Evolutionary conservation across 768 basidiomycete species (phyloP), one percentile per base, ranked within the genome.

Genomic region (Phlebiopsis flavidoalba): DNA sequence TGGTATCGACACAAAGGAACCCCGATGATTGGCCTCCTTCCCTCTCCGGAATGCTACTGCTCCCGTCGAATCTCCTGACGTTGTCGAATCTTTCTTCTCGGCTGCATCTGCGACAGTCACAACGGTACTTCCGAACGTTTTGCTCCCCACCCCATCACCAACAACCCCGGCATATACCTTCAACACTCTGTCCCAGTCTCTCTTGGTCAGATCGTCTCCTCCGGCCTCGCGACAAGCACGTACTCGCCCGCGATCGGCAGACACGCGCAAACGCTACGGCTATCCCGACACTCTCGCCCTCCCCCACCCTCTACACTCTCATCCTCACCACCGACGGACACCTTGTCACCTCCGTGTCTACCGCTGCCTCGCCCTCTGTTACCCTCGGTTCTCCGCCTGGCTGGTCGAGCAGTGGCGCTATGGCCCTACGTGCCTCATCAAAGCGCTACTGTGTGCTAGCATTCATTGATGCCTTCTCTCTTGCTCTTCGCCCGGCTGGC

Each of bases 21-120:
- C 88, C 91, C 91, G 17, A 77, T 89, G 73, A 84, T 93, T 60
- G 91, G 91, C n/a, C 72, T 93, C 54, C n/a, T 93, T 90, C 67
- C 73, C 85, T 21, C 75, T 87, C 40, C 67, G 69, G 37, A 84
- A 85, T 66, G 70, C 73, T 26, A 81, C 80, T 7, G 69, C 74
- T 6, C 66, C 71, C 17, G 70, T 77, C 17, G 75, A 81, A 61
- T 70, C 81, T 2, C 70, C 79, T 8, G 71, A 75, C 45, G 56
- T 67, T 12, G 73, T 88, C 26, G 71, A 75, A 14, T 79, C 84
- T 8, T 79, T 82, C 68, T 72, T 91, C 53, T 83, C 88, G 3
- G 82, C 84, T 12, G 74, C 74, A 50, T 86, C 88, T 6, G 84
- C 85, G 11, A 86, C 87, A 0, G 73, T 91, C 53, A 69, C 79